Conservation (phyloP, 163 green algal species). For the Chloromonas sp. region DNA sequence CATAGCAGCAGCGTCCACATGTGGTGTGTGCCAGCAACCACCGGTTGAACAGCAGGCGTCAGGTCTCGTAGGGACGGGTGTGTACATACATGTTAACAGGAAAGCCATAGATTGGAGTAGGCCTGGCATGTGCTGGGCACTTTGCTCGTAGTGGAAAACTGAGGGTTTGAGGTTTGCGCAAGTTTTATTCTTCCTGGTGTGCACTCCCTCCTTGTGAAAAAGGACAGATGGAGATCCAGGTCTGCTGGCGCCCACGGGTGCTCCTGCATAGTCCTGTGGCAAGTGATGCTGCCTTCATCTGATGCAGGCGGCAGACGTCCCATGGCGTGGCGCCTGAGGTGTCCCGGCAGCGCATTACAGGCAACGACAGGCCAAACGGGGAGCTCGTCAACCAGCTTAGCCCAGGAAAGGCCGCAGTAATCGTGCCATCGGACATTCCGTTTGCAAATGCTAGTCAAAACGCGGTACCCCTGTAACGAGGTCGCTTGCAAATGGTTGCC, state of each 20-base stretch:
- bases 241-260: not conserved
- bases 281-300: not conserved
- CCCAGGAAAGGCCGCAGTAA: not conserved
- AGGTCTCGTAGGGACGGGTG: not conserved
- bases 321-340: constrained; percentile 48
- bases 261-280: not conserved
- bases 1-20: not conserved
- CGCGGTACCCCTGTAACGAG: no score
- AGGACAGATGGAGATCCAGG: not conserved
- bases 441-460: not conserved
- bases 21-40: not conserved
- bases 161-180: not conserved
- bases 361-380: constrained; percentile 72
- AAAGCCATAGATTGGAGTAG: not conserved
- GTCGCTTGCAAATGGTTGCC: no score
- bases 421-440: not conserved
- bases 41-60: not conserved
- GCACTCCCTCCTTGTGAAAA: not conserved
- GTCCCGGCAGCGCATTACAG: constrained; percentile 41
- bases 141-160: not conserved
- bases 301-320: constrained; percentile 34
- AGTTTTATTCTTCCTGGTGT: not conserved
- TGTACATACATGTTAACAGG: not conserved
- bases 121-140: no score
- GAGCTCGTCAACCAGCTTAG: constrained; percentile 36